phyloP scores from a whole-genome alignment of 345 rosid species.

The Litchi chinensis region DNA sequence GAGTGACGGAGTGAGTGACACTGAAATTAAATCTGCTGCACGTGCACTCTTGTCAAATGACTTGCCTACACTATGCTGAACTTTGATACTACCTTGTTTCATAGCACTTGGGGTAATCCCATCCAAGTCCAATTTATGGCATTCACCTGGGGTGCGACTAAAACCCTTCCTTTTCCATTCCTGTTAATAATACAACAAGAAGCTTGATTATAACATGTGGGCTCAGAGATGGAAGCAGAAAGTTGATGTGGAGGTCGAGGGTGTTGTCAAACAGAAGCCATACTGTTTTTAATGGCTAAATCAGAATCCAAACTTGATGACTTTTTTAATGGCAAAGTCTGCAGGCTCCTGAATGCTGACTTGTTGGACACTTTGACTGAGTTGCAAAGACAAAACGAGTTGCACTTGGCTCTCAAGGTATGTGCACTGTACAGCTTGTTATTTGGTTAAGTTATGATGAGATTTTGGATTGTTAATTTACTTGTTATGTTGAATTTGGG shows the following conservation, averaged over 20 bases:
- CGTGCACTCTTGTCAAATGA: background rate
- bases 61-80: no score
- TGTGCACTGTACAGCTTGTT: background rate
- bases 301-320: conserved; percentile 36
- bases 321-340: conserved; percentile 35
- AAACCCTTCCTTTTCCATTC: conserved; percentile 7
- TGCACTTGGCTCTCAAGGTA: conserved; percentile 53
- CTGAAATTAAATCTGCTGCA: background rate
- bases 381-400: conserved; percentile 51
- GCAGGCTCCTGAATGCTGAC: conserved; percentile 61
- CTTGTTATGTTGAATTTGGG: background rate
- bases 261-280: conserved; percentile 56
- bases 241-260: conserved; percentile 47
- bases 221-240: conserved; percentile 40
- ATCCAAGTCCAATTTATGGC: no score
- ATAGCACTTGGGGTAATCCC: no score
- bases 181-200: background rate
- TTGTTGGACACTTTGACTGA: conserved; percentile 50
- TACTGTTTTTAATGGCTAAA: conserved; percentile 59
- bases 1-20: no score
- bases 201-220: conserved; percentile 43
- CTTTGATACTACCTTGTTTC: no score
- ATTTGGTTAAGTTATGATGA: background rate
- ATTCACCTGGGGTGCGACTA: conserved; percentile 12
- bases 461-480: background rate